A percentile compares a stretch with the other conserved stretches of the same genome.
Conservation (phyloP, 2,329 filamentous ascomycete genomes). For the Celoporthe dispersa region DNA sequence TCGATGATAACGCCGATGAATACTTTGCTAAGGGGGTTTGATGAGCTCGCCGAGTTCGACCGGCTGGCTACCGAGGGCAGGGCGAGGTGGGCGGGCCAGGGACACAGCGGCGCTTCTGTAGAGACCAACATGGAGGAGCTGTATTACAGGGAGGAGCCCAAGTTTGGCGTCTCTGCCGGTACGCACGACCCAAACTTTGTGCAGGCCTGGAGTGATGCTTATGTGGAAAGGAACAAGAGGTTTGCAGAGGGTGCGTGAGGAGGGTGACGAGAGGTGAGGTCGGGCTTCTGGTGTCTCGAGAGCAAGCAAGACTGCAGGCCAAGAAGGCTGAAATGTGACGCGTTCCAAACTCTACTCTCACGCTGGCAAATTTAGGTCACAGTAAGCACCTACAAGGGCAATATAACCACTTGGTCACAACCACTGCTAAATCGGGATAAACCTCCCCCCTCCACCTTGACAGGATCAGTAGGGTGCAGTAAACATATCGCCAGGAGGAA, state of each 20-base stretch:
- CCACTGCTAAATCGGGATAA: too few species aligned
- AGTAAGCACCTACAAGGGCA: too few species aligned
- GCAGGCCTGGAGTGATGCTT: background rate
- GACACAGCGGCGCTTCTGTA: conserved; percentile 9
- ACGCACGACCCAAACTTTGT: background rate
- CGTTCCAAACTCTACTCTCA: too few species aligned
- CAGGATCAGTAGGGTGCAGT: background rate
- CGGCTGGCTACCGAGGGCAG: background rate
- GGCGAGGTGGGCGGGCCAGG: conserved; percentile 7
- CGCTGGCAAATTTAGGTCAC: too few species aligned
- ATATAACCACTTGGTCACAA: too few species aligned
- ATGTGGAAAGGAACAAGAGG: conserved; percentile 12
- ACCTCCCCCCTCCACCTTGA: too few species aligned
- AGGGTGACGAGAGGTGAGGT: background rate
- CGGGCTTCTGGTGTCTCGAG: background rate
- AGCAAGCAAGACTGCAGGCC: background rate
- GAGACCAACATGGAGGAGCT: conserved; percentile 14
- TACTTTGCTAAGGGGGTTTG: conserved; percentile 16
- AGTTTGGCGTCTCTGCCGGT: background rate
- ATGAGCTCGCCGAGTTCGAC: conserved; percentile 22
- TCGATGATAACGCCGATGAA: conserved; percentile 16
- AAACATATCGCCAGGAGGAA: background rate
- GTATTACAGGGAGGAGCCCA: conserved; percentile 6
- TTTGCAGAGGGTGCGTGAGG: conserved; percentile 1
- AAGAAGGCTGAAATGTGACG: background rate